These are phyloP conservation scores for Alternaria tenuissima DNA, from an alignment of 2,329 filamentous ascomycete genomes.

Conservation along the genomic window DNA sequence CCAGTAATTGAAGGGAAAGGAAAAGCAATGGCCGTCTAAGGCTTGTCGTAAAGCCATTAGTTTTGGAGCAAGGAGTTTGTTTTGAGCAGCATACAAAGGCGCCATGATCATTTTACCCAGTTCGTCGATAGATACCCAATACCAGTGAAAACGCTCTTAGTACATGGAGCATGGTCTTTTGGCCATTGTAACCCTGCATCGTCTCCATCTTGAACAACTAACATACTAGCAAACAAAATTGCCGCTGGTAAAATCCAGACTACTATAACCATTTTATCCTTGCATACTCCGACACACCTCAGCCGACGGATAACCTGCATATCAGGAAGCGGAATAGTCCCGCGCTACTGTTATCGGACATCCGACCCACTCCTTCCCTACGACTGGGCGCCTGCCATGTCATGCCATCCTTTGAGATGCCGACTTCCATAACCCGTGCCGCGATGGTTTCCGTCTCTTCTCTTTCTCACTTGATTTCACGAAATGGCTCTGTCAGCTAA, in stretches of 20 bases:
- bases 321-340: constrained; percentile 21
- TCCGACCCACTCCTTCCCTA: constrained; percentile 24
- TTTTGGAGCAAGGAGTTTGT: background rate
- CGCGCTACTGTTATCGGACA: constrained; percentile 32
- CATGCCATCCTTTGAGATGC: constrained; percentile 25
- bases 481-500: constrained; percentile 26
- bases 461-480: background rate
- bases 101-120: constrained; percentile 2
- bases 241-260: background rate
- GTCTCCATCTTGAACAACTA: background rate
- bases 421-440: constrained; percentile 16
- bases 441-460: constrained; percentile 17
- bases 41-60: background rate
- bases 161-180: background rate
- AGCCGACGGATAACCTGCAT: constrained; percentile 23
- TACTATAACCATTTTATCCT: background rate
- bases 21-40: constrained; percentile 51
- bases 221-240: background rate
- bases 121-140: constrained; percentile 24
- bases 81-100: constrained; percentile 12
- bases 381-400: constrained; percentile 28
- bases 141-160: background rate
- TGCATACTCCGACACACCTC: background rate
- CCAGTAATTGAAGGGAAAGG: constrained; percentile 51
- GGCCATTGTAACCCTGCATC: background rate